Base-by-base conservation (phyloP, 306 rosid genomes). In the Sechiopsis laciniata region DNA sequence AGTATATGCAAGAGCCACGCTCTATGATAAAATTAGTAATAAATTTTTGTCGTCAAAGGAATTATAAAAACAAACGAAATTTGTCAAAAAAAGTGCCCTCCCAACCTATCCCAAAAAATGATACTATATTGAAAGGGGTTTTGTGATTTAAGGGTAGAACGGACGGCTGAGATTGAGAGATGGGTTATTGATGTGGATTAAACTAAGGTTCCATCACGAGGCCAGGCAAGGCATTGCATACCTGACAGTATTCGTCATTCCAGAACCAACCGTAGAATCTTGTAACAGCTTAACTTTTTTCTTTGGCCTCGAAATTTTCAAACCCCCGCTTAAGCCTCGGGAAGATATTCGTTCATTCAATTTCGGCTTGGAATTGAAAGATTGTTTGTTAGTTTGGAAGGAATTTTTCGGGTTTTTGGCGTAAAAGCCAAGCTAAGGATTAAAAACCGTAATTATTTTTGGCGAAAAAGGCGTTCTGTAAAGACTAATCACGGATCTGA, bases 291-390 rank as follows among this genome's bases (percentile, higher is more conserved):
- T 35, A 78, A 65, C 48, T 8, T 78, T 63, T 62, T 26, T 72
- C 72, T 37, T 1, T 21, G 69, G 58, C 86, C 83, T 84, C 68
- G 77, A 75, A 40, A 42, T 50, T 79, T 74, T 63, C 78, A 79
- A 80, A 76, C 60, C 85, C 85, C 78, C 37, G 53, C 72, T 75
- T 65, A 73, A 79, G 67, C 85, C 78, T 77, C 82, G 53, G 64
- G 64, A 55, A 72, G 61, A 72, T 69, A 50, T 12, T 50, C 7
- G n/a, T 52, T 52, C 19, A 22, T 20, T 50, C 79, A 52, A 50
- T 8, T 60, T 24, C 10, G 10, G 40, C 29, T 55, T 48, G 60
- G 72, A 17, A 54, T n/a, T 66, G 15, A 7, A 21, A 19, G 13
- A 2, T 10, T 3, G 19, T 42, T 35, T 16, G 16, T 52, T 54